Base-by-base conservation (phyloP, 768 basidiomycete species). In the Pleurotus sapidus region DNA sequence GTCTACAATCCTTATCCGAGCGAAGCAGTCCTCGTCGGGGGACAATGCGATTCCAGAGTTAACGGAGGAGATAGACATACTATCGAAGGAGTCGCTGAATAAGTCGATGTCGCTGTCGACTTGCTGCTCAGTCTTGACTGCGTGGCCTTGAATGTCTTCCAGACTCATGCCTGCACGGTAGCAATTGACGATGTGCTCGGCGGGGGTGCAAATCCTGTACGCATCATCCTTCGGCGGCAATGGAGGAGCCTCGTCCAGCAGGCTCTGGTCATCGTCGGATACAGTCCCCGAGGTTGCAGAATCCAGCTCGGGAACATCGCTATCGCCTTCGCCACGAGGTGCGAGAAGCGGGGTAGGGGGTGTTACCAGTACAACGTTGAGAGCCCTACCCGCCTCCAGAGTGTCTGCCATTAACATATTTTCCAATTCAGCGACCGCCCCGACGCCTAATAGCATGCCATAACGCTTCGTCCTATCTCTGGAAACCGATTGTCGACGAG, bases 121-220 rank as follows among this genome's bases (percentile, higher is more conserved):
- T 25, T 42, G 17, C 11, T 12, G 17, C 38, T 25, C 23, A 9
- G 42, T 42, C 9, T 17, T 20, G n/a, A 38, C 57, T 45, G 9
- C 56, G 55, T 6, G 63, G 42, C 25, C 17, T 54, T 54, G 38
- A 18, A 54, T 54, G 37, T 37, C 51, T 18, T 66, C 62, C 5
- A 69, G 45, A 18, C 68, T 62, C 58, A 74, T 64, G 23, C 73
- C 72, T 18, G 74, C 70, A 46, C 77, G 74, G 58, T 75, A 78
- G 9, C 68, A 68, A 51, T 62, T 59, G 20, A 63, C 72, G 18
- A 78, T 72, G 47, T 74, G 68, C 58, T 77, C 74, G 12, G 78
- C 75, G 23, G 77, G 70, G n/a, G 68, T 76, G 51, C 67, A 46
- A 27, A 56, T 63, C 17, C 59, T 60, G 55, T 68, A 70, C 8